Conservation (phyloP, 495 filamentous ascomycete genomes). For the Aspergillus leporis region DNA sequence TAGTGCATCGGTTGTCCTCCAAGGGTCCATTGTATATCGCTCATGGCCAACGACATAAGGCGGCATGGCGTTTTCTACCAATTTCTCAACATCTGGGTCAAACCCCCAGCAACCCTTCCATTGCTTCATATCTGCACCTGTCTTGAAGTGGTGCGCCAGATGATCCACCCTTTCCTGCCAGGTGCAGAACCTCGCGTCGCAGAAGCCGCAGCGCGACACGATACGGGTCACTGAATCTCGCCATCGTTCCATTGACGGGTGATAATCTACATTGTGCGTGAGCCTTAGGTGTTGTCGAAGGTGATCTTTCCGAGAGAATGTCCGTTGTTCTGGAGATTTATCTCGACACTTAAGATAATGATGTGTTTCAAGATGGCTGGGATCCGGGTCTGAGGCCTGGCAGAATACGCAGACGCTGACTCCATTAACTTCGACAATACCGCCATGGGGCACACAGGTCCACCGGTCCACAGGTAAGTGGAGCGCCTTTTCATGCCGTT, state of each 20-base stretch:
- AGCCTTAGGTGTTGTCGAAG: conserved; percentile 73
- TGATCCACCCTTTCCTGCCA: conserved; percentile 63
- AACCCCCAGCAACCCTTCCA: conserved; percentile 73
- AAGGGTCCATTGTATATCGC: conserved; percentile 27
- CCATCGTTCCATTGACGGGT: conserved; percentile 67
- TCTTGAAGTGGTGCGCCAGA: conserved; percentile 64
- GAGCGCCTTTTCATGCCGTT: conserved; percentile 74
- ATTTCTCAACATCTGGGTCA: conserved; percentile 55
- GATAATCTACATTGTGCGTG: conserved; percentile 64
- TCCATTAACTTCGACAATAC: conserved; percentile 42
- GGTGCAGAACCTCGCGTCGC: conserved; percentile 54
- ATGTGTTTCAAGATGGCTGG: conserved; percentile 43
- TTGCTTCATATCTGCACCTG: conserved; percentile 60
- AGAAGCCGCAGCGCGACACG: conserved; percentile 65
- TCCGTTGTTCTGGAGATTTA: conserved; percentile 58
- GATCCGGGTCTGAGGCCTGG: conserved; percentile 6
- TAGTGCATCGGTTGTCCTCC: conserved; percentile 12
- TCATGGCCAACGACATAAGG: conserved; percentile 40
- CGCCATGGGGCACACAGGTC: conserved; percentile 66
- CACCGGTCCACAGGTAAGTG: conserved; percentile 73
- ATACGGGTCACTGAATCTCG: conserved; percentile 57
- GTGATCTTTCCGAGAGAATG: conserved; percentile 79
- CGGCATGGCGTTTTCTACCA: conserved; percentile 65
- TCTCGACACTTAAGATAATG: conserved; percentile 65
- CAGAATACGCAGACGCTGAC: conserved; percentile 40